A percentile compares a stretch with the other conserved stretches of the same genome.
Conservation (phyloP, 2,329 filamentous ascomycete species). For the Epichloe baconii region DNA sequence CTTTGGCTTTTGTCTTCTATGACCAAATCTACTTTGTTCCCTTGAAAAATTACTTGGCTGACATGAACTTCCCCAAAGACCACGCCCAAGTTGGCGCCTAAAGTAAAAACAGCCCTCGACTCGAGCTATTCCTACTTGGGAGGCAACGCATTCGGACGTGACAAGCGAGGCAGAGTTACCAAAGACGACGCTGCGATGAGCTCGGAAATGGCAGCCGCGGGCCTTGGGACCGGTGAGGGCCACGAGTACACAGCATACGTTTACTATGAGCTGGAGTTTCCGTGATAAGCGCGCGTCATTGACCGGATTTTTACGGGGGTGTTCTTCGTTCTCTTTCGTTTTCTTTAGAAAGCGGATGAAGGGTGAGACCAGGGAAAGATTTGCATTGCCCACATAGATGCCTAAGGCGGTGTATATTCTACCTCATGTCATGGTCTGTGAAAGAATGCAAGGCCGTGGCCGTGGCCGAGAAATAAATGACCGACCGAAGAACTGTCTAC, state of each 20-base stretch:
- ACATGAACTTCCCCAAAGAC: constrained; percentile 39
- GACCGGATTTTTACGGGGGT: neutral
- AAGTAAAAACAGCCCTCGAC: constrained; percentile 69
- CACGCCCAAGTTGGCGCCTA: constrained; percentile 67
- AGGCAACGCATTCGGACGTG: constrained; percentile 83
- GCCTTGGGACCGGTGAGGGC: constrained; percentile 52
- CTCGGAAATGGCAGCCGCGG: constrained; percentile 72
- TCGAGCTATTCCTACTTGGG: constrained; percentile 80
- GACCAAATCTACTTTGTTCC: neutral
- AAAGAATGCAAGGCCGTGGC: neutral
- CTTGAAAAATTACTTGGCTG: neutral
- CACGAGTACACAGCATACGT: constrained; percentile 91
- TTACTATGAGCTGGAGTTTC: constrained; percentile 87
- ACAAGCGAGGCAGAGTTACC: constrained; percentile 84
- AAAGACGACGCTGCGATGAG: constrained; percentile 75
- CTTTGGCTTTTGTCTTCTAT: neutral
- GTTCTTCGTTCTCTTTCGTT: neutral
- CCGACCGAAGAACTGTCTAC: neutral
- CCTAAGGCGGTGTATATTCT: constrained; percentile 18
- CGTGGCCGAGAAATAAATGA: neutral
- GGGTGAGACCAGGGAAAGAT: neutral
- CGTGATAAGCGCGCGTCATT: constrained; percentile 14
- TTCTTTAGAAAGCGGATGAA: neutral
- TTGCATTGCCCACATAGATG: constrained; percentile 3
- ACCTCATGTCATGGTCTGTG: constrained; percentile 12